These are phyloP conservation scores for Aspergillus egyptiacus DNA, from an alignment of 495 filamentous ascomycete genomes.

Conservation along the genomic window DNA sequence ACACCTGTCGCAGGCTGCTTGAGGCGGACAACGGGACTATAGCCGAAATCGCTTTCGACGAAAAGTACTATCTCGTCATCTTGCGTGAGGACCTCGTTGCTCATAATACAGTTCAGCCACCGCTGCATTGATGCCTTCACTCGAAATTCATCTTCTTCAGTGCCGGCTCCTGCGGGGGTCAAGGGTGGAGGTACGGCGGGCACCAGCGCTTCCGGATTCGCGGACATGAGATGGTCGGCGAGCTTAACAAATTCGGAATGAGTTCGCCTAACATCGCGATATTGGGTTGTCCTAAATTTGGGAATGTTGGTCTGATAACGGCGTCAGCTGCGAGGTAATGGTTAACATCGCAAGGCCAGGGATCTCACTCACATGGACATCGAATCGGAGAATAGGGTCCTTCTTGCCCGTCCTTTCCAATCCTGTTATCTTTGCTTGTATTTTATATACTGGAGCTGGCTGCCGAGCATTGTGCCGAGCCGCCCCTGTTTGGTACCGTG, in stretches of 20 bases:
- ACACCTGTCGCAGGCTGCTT: conserved; percentile 98
- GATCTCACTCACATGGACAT: conserved; percentile 74
- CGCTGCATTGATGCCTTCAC: conserved; percentile 85
- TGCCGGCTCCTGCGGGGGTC: conserved; percentile 91
- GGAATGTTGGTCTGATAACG: conserved; percentile 84
- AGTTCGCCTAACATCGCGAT: conserved; percentile 90
- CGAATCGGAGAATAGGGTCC: conserved; percentile 90
- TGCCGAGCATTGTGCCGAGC: conserved; percentile 36
- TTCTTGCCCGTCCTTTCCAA: conserved; percentile 91
- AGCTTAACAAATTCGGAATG: conserved; percentile 96
- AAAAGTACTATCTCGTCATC: conserved; percentile 97
- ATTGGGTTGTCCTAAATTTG: conserved; percentile 94
- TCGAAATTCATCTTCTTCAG: conserved; percentile 89
- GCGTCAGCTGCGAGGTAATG: conserved; percentile 9
- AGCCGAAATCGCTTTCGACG: conserved; percentile 96
- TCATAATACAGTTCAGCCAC: conserved; percentile 90
- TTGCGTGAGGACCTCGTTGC: conserved; percentile 84
- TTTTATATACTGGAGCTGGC: conserved; percentile 64
- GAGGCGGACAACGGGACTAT: conserved; percentile 88
- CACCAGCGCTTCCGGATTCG: conserved; percentile 95
- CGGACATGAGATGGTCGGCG: conserved; percentile 87
- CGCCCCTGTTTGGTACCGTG: conserved; percentile 43
- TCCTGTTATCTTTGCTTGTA: conserved; percentile 90
- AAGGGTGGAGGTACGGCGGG: conserved; percentile 89
- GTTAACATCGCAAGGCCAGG: neutral